A percentile compares a stretch with the other conserved stretches of the same genome.
phyloP scores from a whole-genome alignment of 73 alveolate species.

The Paramecium tetraurelia region DNA sequence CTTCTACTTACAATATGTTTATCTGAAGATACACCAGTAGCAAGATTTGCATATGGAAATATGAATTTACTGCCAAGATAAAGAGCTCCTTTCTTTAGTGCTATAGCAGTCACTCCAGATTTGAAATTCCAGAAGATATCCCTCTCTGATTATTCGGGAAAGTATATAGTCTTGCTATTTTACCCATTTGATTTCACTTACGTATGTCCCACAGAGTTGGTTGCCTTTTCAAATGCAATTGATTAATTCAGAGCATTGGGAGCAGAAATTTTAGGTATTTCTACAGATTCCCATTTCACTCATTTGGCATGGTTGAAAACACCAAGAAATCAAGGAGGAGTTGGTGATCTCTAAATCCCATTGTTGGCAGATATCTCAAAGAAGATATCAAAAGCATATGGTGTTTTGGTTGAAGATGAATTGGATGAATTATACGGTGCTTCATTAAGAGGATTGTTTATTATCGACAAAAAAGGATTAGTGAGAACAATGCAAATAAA shows the following conservation, averaged over 20 bases:
- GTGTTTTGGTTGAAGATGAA: slow-evolving; percentile 76
- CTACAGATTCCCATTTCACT: slow-evolving; percentile 93
- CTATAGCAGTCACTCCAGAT: slow-evolving; percentile 57
- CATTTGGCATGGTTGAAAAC: slow-evolving; percentile 91
- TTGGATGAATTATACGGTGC: slow-evolving; percentile 82
- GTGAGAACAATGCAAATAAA: slow-evolving; percentile 90
- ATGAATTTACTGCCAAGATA: slow-evolving; percentile 42
- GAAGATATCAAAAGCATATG: slow-evolving; percentile 91
- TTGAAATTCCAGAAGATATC: slow-evolving; percentile 54
- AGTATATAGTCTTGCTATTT: slow-evolving; percentile 94
- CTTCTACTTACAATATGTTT: background rate
- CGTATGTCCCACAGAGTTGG: slow-evolving; percentile 98
- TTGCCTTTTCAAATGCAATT: slow-evolving; percentile 94
- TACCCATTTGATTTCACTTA: slow-evolving; percentile 99
- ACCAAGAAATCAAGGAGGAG: slow-evolving; percentile 90
- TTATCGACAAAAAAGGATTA: slow-evolving; percentile 93
- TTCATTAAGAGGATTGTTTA: slow-evolving; percentile 95
- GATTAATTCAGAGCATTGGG: slow-evolving; percentile 86
- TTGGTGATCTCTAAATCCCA: slow-evolving; percentile 96
- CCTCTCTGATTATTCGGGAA: slow-evolving; percentile 67
- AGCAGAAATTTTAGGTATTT: slow-evolving; percentile 90
- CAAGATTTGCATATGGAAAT: background rate
- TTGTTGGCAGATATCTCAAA: slow-evolving; percentile 91
- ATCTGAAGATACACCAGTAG: background rate
- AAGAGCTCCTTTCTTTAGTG: slow-evolving; percentile 63